Conservation (phyloP, 2,329 filamentous ascomycete genomes). For the Xylariales sp. region DNA sequence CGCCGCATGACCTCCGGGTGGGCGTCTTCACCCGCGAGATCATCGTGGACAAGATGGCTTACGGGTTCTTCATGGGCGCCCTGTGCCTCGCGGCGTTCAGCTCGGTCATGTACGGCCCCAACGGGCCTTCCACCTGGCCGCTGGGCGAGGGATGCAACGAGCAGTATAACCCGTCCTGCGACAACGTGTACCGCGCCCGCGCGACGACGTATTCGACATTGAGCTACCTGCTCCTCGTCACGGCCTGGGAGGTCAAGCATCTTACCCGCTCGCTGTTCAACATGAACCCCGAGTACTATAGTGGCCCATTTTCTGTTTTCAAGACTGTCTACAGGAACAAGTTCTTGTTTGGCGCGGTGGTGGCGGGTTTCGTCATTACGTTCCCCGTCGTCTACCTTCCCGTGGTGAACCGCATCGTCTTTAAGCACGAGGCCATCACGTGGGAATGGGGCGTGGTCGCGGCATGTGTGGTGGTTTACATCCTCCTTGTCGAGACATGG, state of each 20-base stretch:
- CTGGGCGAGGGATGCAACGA: conserved; percentile 59
- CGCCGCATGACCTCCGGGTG: conserved; percentile 55
- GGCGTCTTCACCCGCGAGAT: conserved; percentile 63
- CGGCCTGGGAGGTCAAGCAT: conserved; percentile 71
- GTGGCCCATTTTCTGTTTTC: conserved; percentile 45
- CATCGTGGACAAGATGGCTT: conserved; percentile 62
- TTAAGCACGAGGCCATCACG: conserved; percentile 63
- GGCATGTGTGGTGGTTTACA: conserved; percentile 54
- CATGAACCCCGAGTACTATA: conserved; percentile 52
- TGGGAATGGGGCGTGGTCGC: conserved; percentile 72
- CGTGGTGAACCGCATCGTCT: conserved; percentile 59
- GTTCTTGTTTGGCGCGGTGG: conserved; percentile 61
- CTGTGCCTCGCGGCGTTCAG: conserved; percentile 60
- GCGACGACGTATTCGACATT: conserved; percentile 67
- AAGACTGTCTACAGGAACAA: conserved; percentile 64
- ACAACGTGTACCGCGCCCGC: conserved; percentile 58
- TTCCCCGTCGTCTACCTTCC: conserved; percentile 67
- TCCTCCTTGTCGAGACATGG: conserved; percentile 62
- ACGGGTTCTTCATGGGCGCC: conserved; percentile 59
- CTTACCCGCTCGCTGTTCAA: conserved; percentile 66
- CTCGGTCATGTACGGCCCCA: conserved; percentile 49
- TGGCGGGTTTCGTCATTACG: conserved; percentile 54
- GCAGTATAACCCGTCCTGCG: conserved; percentile 43
- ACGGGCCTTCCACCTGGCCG: conserved; percentile 31
- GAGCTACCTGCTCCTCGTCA: conserved; percentile 63